phyloP scores from a whole-genome alignment of 345 rosid species.

The Eucalyptus dawsonii region DNA sequence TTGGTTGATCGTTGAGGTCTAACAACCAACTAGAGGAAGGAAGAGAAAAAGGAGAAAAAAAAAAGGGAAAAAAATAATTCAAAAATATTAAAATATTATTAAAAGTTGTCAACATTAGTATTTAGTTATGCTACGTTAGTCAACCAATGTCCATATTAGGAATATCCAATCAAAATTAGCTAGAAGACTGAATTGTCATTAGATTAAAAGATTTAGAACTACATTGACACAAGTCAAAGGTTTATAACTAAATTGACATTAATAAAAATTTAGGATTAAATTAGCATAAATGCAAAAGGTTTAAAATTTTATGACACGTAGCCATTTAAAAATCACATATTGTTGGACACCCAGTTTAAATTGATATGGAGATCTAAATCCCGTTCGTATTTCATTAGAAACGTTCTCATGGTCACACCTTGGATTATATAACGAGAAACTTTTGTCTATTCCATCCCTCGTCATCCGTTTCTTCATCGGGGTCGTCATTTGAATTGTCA shows the following conservation, averaged over 20 bases:
- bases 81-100: too few species aligned
- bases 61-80: too few species aligned
- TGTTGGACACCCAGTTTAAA: background rate
- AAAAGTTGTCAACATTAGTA: accelerated
- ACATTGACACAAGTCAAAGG: too few species aligned
- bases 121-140: accelerated
- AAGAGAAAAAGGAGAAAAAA: accelerated
- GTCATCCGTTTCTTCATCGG: background rate
- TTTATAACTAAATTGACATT: too few species aligned
- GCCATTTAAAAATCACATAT: background rate
- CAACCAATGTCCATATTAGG: accelerated
- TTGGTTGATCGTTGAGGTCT: accelerated
- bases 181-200: background rate
- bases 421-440: background rate
- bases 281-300: accelerated
- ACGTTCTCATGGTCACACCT: background rate
- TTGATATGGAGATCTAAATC: background rate
- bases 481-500: background rate
- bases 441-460: background rate
- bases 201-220: too few species aligned
- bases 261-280: too few species aligned
- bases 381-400: background rate
- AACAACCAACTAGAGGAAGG: background rate
- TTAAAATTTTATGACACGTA: background rate
- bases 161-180: background rate